phyloP scores from a whole-genome alignment of 345 rosid genomes.

The Mangifera indica region DNA sequence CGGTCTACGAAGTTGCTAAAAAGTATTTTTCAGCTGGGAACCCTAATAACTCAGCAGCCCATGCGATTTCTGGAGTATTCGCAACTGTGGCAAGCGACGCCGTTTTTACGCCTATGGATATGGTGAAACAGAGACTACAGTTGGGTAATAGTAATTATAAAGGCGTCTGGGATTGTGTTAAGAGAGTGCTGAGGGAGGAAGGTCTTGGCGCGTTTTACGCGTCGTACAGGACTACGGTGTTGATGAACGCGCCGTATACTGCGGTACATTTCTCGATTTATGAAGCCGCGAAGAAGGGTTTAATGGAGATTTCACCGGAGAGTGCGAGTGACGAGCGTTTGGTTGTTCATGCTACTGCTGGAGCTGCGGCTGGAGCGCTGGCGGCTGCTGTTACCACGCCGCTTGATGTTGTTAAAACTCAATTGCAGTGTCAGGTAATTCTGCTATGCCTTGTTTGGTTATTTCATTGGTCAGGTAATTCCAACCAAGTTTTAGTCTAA shows the following conservation, averaged over 20 bases:
- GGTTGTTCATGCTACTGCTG: constrained; percentile 91
- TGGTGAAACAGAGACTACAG: constrained; percentile 97
- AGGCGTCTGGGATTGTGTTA: constrained; percentile 80
- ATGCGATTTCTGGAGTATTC: constrained; percentile 82
- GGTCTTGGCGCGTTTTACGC: constrained; percentile 87
- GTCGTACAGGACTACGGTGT: constrained; percentile 87
- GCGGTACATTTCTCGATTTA: constrained; percentile 89
- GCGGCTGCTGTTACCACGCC: constrained; percentile 70
- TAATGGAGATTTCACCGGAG: constrained; percentile 76
- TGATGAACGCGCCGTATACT: constrained; percentile 96
- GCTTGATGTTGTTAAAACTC: constrained; percentile 77
- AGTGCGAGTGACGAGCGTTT: constrained; percentile 61
- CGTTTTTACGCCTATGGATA: constrained; percentile 93
- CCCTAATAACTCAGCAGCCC: constrained; percentile 73
- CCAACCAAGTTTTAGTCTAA: no score
- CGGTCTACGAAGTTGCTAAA: constrained; percentile 80
- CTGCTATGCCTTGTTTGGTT: not conserved
- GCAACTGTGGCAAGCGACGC: constrained; percentile 95
- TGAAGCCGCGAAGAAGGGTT: constrained; percentile 76
- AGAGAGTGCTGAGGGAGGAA: constrained; percentile 73
- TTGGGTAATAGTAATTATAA: constrained; percentile 58
- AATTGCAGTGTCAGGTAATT: constrained; percentile 95
- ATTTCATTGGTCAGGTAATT: not conserved
- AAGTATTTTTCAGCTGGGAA: constrained; percentile 60
- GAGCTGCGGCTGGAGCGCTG: constrained; percentile 89